phyloP scores from a whole-genome alignment of 1,139 yeast genomes.

The Kodamaea suecica region DNA sequence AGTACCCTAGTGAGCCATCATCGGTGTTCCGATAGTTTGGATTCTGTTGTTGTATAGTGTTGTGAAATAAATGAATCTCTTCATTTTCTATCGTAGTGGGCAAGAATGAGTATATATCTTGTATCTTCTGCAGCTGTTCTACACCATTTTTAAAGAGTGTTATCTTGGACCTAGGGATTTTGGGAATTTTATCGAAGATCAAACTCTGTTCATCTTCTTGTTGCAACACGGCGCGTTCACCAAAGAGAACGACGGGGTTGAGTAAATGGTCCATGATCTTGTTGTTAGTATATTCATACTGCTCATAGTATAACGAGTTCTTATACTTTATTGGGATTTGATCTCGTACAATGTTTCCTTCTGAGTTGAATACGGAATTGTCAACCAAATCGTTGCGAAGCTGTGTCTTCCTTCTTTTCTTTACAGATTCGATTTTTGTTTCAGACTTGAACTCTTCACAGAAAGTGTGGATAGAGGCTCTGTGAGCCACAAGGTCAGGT shows the following conservation, averaged over 20 bases:
- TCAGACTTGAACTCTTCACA: slow-evolving; percentile 13
- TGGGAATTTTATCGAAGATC: slow-evolving; percentile 27
- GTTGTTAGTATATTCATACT: slow-evolving; percentile 76
- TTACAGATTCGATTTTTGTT: slow-evolving; percentile 14
- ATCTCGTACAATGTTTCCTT: slow-evolving; percentile 59
- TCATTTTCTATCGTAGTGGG: slow-evolving; percentile 47
- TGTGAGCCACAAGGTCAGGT: slow-evolving; percentile 53
- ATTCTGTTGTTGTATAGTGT: slow-evolving; percentile 47
- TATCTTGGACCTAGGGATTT: slow-evolving; percentile 57
- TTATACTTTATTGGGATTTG: slow-evolving; percentile 86
- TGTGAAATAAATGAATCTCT: slow-evolving; percentile 23
- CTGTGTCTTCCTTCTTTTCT: slow-evolving; percentile 17
- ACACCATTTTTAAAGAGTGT: slow-evolving; percentile 76
- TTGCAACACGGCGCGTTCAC: slow-evolving; percentile 54
- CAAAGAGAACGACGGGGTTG: slow-evolving; percentile 69
- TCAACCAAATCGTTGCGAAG: slow-evolving; percentile 3
- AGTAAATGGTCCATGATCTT: slow-evolving; percentile 72
- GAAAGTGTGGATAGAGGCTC: slow-evolving; percentile 24
- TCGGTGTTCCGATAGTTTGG: slow-evolving; percentile 54
- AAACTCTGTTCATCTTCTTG: slow-evolving; percentile 21
- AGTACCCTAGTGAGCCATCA: slow-evolving; percentile 87
- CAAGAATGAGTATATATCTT: slow-evolving; percentile 67
- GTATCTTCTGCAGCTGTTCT: slow-evolving; percentile 61
- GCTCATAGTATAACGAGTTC: slow-evolving; percentile 77
- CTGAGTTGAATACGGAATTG: slow-evolving; percentile 17